Evolutionary conservation across 805 yeast genomes (phyloP), one percentile per base, ranked within the genome.

Genomic region (Wickerhamiella domercqiae): DNA sequence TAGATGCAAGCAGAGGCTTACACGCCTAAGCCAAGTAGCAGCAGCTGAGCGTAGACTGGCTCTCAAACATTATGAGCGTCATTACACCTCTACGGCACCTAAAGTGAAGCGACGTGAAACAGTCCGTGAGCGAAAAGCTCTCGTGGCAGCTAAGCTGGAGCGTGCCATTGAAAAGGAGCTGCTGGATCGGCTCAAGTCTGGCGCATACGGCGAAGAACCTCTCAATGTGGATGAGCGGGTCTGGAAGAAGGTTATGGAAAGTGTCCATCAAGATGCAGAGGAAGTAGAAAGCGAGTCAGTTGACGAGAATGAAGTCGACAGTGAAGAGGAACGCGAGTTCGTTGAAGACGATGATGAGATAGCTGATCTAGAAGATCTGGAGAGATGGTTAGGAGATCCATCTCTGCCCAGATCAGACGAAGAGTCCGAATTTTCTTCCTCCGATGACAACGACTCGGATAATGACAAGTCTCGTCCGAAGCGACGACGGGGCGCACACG

Each of bases 191-290:
- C 71, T 90, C 54, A 90, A 90, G 73, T 75, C 87, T 53, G 98
- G 98, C 43, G 97, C 97, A 2, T 90, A 90, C 56, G 98, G 98
- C 47, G 97, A 90, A 55, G 82, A 87, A 59, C 98, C 98, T 39
- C 67, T 90, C 55, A 90, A 90, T 53, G 97, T 90, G 26, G 97
- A 90, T 52, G 95, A 87, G 53, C 77, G 77, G 61, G 74, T 90
- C 42, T 90, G 98, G 98, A 78, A 78, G 69, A 81, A 76, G 64
- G 93, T 90, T 18, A 71, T 90, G 64, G 70, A 69, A 38, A 75
- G 76, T 40, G 78, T 77, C 50, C 87, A 78, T 45, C 75, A 72
- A 35, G 70, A 64, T 33, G 67, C 57, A 34, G 71, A 66, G 34
- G 68, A 64, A 32, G 69, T 63, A 21, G 68, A 67, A 39, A 71